Base-by-base conservation (phyloP, 345 rosid species). In the Linum lewisii region DNA sequence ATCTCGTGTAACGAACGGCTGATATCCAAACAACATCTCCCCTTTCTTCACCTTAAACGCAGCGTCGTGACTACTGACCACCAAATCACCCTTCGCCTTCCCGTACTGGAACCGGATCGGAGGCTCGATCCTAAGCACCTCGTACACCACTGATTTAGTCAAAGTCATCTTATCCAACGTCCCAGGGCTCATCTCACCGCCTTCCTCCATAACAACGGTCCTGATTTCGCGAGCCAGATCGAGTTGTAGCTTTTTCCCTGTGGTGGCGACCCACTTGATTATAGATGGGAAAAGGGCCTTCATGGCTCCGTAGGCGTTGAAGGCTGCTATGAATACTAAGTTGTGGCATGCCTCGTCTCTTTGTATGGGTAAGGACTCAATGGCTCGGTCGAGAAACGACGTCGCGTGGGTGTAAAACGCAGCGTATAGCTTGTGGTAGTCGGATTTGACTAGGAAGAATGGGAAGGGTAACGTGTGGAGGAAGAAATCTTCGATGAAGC, bases 11-110 rank as follows among this genome's bases (percentile, higher is more conserved):
- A 79, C 85, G 1, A 76, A 63, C 55, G 85, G 69, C 25, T 78
- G 81, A 72, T 73, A 81, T 21, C 85, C 85, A n/a, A 65, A 78
- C 22, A 81, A 22, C 77, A 78, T 78, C 49, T 78, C 79, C 0
- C 82, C 85, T 61, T 75, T 78, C 69, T 72, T 71, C 62, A 81
- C 70, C 71, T 66, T 65, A 29, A 58, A 80, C 3, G 76, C 67
- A 0, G 80, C 82, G 1, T 77, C 82, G 23, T 77, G 84, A 70
- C 79, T 78, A 0, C 26, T 60, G 54, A 81, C 58, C 57, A 78
- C 77, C 32, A 73, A 47, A 47, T 78, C 77, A 23, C 24, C 68
- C 72, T 61, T 78, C 0, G 82, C 82, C 64, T 65, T 71, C 1
- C 66, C 79, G 67, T 81, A 78, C 51, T 78, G 81, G 77, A 59